These are phyloP conservation scores for Bryoerythrophyllum caledonicum DNA, from an alignment of 225 moss, liverwort and hornwort genomes.

Conservation along the genomic window DNA sequence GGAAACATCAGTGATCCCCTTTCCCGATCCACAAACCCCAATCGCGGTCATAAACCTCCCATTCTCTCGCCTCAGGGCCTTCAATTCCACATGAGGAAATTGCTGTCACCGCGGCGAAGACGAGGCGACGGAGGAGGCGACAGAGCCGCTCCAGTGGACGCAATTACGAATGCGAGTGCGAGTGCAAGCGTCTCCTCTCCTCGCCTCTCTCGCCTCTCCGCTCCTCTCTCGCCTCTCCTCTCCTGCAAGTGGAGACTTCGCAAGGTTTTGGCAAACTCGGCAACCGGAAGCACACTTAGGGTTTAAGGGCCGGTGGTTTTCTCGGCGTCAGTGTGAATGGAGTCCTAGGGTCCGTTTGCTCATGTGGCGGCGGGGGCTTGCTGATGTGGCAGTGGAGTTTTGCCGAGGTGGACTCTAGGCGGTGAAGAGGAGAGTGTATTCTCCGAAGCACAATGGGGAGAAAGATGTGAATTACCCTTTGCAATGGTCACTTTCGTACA, in stretches of 20 bases:
- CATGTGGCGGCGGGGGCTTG: not conserved
- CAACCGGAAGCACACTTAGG: not conserved
- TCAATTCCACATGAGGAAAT: not conserved
- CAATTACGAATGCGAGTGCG: not conserved
- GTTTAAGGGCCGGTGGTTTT: not conserved
- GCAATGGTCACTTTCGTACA: no score
- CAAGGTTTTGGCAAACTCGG: not conserved
- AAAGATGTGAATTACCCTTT: no score
- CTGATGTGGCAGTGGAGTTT: not conserved
- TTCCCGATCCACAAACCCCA: slow-evolving; percentile 3
- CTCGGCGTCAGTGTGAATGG: not conserved
- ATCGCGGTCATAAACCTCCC: slow-evolving; percentile 19
- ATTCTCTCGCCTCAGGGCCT: not conserved
- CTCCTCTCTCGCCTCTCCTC: not conserved
- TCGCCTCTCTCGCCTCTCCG: no score
- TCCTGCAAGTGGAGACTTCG: not conserved
- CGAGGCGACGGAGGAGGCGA: not conserved
- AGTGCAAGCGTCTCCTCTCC: not conserved
- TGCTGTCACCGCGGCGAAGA: not conserved
- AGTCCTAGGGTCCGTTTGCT: not conserved
- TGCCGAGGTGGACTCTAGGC: not conserved
- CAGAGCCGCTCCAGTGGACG: not conserved
- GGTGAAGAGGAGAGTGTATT: not conserved
- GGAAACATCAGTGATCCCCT: slow-evolving; percentile 29
- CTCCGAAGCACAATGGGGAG: no score